Base-by-base conservation (phyloP, 2,329 filamentous ascomycete genomes). In the Ophiostoma quercus region DNA sequence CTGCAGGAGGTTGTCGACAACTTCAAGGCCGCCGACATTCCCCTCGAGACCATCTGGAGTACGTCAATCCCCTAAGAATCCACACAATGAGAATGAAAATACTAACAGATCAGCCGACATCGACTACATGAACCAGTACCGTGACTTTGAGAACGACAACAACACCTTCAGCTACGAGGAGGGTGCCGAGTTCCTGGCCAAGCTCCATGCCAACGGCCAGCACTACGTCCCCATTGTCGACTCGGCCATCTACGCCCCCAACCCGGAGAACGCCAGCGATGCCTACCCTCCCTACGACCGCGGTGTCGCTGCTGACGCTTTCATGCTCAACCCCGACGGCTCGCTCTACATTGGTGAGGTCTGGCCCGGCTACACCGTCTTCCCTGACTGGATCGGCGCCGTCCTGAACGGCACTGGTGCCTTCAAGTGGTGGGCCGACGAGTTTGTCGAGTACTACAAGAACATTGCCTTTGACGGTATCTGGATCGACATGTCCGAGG, bases 211-310 rank as follows among this genome's bases (percentile, higher is more conserved):
- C 9, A 85, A 87, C 69, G 80, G 87, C 3, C 88, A 91, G 75
- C 86, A 89, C n/a, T 90, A 91, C 70, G 83, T 91, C 1, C 83
- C 92, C 22, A 94, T 94, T 79, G 87, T 94, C 14, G 91, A 94
- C 75, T 86, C 88, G 1, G 87, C 87, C 14, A 81, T 74, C 67
- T 93, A 93, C 76, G 85, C 87, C 34, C 90, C 90, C 0, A 90
- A 92, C 74, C 88, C 89, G 0, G 80, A 85, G n/a, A 90, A 92
- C 75, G 62, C 68, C 82, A 81, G 89, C 88, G 90, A 92, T 77
- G 83, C 82, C 63, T 91, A 88, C 76, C 80, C 81, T 1, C 80
- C 86, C 0, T 93, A 87, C 77, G 81, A 88, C 68, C 83, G 86
- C 19, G 91, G 90, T 0, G 78, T 86, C 1, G 82, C 85, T 6